Evolutionary conservation across 331 rosid genomes (phyloP), one percentile per base, ranked within the genome.

Genomic region (Telfairia occidentalis): DNA sequence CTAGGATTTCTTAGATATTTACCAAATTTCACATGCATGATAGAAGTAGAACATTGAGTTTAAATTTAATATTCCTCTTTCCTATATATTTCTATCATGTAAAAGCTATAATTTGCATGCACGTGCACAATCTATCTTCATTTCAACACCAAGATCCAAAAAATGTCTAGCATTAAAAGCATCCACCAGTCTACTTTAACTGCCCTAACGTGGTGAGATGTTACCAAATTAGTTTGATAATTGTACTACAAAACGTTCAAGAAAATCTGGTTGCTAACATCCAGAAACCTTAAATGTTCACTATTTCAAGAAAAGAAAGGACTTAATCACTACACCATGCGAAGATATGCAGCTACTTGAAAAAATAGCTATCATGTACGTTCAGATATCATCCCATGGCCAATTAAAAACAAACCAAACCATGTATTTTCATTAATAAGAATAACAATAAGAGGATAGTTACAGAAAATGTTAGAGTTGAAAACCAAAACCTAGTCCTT

Each of bases 401-500:
- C 19, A 58, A 28, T 13, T 24, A 4, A 57, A 28, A 58, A 5
- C 19, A 58, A 52, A 58, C 9, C 65, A 28, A 58, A 58, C 65
- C 65, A 30, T 58, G 65, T 58, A 37, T 58, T 28, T 28, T 58
- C 38, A 58, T 28, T 26, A 58, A 28, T 13, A 58, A 28, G 64
- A 57, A 9, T 57, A 13, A 16, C 67, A 63, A 18, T 18, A 61
- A 18, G 70, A 63, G 28, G 71, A 34, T 63, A 63, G 26, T 7
- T 58, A 58, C 9, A 30, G 67, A 60, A 28, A 28, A 59, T 13
- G 66, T 59, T 54, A 54, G 54, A n/a, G 71, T 63, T 63, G 71
- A 63, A 63, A 34, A 16, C 71, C 71, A 63, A n/a, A 63, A 63
- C 50, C 50, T 5, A 65, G 49, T 38, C 72, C 72, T 38, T 18